These are phyloP conservation scores for Kodamaea sp. DNA, from an alignment of 1,139 yeast genomes.

Conservation along the genomic window DNA sequence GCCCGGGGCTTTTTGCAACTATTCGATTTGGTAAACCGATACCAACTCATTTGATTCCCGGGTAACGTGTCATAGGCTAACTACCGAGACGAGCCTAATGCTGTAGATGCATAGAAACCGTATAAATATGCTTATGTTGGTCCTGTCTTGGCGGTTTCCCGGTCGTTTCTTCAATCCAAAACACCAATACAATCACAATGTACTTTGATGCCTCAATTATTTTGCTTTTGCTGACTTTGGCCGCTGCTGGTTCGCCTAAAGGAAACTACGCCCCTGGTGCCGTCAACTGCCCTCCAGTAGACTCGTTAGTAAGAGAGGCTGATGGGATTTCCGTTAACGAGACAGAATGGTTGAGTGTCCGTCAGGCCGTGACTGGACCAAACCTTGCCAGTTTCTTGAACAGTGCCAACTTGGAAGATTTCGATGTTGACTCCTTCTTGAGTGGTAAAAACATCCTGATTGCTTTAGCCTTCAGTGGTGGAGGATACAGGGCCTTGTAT, in stretches of 20 bases:
- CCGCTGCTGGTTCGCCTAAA: not conserved
- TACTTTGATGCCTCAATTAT: not conserved
- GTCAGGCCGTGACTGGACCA: slow-evolving; percentile 55
- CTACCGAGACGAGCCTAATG: too few relatives aligned
- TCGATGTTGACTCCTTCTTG: slow-evolving; percentile 19
- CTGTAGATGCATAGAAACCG: too few relatives aligned
- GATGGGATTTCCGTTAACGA: slow-evolving; percentile 36
- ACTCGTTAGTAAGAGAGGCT: slow-evolving; percentile 24
- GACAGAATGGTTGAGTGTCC: slow-evolving; percentile 37
- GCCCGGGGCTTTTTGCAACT: too few relatives aligned
- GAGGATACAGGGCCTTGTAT: slow-evolving; percentile 90
- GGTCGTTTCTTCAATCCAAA: too few relatives aligned
- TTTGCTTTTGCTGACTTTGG: not conserved
- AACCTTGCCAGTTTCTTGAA: slow-evolving; percentile 42
- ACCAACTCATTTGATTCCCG: too few relatives aligned
- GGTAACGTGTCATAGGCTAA: too few relatives aligned
- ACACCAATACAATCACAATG: too few relatives aligned
- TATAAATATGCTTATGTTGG: too few relatives aligned
- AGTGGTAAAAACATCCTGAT: slow-evolving; percentile 41
- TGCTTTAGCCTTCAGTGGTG: slow-evolving; percentile 86
- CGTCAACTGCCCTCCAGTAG: slow-evolving; percentile 44
- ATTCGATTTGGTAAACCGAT: too few relatives aligned
- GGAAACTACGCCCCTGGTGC: slow-evolving; percentile 56
- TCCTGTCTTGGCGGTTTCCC: too few relatives aligned
- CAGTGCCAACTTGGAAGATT: slow-evolving; percentile 17